Base-by-base conservation (phyloP, 1,284 basidiomycete species). In the Agaricales sp. region DNA sequence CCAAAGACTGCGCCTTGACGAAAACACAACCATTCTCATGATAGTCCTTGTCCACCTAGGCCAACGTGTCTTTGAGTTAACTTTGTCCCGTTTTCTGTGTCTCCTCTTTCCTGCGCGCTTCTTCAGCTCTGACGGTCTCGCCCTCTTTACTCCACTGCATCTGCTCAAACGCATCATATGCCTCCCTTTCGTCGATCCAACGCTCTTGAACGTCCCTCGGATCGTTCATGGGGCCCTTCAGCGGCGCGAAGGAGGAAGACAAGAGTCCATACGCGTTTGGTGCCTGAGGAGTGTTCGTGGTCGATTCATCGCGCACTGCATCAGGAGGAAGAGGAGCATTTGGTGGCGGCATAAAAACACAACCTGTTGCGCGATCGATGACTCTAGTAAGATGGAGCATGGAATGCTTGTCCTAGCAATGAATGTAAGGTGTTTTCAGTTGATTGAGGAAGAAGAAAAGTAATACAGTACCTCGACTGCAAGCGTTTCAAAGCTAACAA, bases 401-500 rank as follows among this genome's bases (percentile, higher is more conserved):
- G 2, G 91, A 94, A 48, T 81, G 71, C 65, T 94, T 96, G 64
- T 97, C 93, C 86, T 91, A 57, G 39, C n/a, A 21, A 16, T 16
- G 20, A 12, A 47, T 8, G 24, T 21, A 22, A 24, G 21, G 23
- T 22, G 24, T 21, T 24, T 11, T 22, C 21, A 24, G 21, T 24
- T 26, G 16, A 16, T 23, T 22, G 14, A 14, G 43, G 13, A 47
- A 49, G 26, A n/a, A 38, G 25, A 14, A 45, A 16, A 41, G 23
- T 45, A 47, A 11, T 30, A 18, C 12, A 75, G 50, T 55, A 88
- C 89, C 73, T 97, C 93, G 13, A 97, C 92, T 0, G 93, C 94
- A 0, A 99, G 75, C 0, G 96, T 99, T 67, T 99, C 95, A 59
- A 99, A 99, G 0, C 89, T 87, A 21, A 99, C 93, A 11, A 98